A percentile compares a stretch with the other conserved stretches of the same genome.
Evolutionary conservation across 768 basidiomycete genomes (phyloP).

Genomic region (Mycena vitilis): DNA sequence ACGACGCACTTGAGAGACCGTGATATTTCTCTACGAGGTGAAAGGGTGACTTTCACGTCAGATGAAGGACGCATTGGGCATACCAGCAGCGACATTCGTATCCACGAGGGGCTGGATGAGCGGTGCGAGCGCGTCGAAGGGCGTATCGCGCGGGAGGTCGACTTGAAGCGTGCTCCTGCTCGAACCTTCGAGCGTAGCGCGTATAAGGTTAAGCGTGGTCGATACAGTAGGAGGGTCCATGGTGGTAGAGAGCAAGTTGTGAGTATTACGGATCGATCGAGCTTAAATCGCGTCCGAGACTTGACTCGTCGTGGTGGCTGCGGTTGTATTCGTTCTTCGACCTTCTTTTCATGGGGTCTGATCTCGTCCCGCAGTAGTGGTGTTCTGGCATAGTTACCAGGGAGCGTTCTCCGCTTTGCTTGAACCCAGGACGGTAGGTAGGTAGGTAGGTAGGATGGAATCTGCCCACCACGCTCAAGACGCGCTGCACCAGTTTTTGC

Average conservation of each 20-base stretch:
- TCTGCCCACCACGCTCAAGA: too few relatives aligned
- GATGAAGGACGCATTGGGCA: neutral
- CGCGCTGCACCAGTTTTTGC: too few relatives aligned
- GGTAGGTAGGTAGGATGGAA: too few relatives aligned
- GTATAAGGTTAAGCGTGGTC: conserved; percentile 3
- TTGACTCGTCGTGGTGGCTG: too few relatives aligned
- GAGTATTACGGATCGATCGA: too few relatives aligned
- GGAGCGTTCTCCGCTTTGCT: too few relatives aligned
- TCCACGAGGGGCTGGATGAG: neutral
- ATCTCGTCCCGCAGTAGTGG: neutral
- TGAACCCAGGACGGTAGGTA: too few relatives aligned
- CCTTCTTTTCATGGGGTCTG: neutral
- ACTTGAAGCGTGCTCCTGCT: neutral
- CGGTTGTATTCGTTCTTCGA: too few relatives aligned
- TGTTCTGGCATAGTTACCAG: too few relatives aligned
- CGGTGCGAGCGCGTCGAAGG: neutral
- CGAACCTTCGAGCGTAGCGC: neutral
- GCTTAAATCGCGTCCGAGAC: neutral
- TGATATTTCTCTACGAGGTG: neutral
- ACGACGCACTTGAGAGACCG: too few relatives aligned
- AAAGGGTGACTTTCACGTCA: neutral
- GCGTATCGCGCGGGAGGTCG: conserved; percentile 3
- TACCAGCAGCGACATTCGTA: neutral
- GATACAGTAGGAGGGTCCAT: neutral
- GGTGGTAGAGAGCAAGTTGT: neutral